Evolutionary conservation across 2,329 filamentous ascomycete species (phyloP), one percentile per base, ranked within the genome.

Genomic region (Triangularia verruculosa): DNA sequence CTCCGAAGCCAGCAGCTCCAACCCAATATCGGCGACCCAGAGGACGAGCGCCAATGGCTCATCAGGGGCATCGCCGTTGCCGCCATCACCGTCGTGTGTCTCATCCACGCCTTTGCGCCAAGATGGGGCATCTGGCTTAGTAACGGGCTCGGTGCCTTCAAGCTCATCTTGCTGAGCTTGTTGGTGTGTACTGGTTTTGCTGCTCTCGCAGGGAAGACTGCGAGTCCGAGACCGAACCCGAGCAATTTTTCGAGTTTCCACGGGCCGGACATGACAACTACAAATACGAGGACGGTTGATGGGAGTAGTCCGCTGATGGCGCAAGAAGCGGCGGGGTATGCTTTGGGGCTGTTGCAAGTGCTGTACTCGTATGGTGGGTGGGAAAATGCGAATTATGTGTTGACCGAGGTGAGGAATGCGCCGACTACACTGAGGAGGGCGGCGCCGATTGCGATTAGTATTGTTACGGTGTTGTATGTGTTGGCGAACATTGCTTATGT

Each of bases 321-420:
- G 2, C 43, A 27, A 15, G 53, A 66, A 3, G 67, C 69, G 1
- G 71, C 72, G 13, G 70, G 72, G 6, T 76, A 74, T 63, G 70
- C 74, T 7, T 70, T 74, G 47, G 75, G 72, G 6, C 67, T 74
- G 27, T 70, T 74, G 54, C 72, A 75, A 53, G 73, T 78, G 7
- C 66, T 77, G 13, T 78, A 76, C 62, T 67, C 75, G 6, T 78
- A 76, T 60, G 73, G 73, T 43, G 76, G 76, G 3, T 78, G 76
- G 75, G 76, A 78, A 65, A 77, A 77, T 61, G 75, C 76, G 24
- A 77, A 77, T 22, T 78, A 77, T 63, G 71, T 78, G 28, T 61
- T 76, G 43, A 73, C 72, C 1, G 74, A 77, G 61, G 74, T 75
- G 13, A 66, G 72, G 20, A 66, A 74, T 62, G 67, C 73, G 43